Evolutionary conservation across 306 rosid species (phyloP).

Genomic region (Sphenostylis stenocarpa): DNA sequence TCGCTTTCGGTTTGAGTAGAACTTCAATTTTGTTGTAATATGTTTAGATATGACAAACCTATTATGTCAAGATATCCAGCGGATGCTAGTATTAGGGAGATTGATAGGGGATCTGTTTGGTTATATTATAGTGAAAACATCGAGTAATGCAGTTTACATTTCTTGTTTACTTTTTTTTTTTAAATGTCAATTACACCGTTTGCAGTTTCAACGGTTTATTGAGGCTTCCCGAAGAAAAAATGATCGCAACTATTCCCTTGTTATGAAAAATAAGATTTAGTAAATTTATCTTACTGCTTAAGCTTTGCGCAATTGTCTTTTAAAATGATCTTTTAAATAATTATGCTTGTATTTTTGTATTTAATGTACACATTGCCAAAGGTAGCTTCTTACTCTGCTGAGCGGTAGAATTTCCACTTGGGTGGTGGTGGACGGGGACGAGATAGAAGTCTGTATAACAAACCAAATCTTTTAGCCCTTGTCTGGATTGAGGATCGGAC

Average conservation of each 20-base stretch:
- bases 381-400: not conserved
- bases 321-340: not conserved
- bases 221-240: not conserved
- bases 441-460: too few species aligned
- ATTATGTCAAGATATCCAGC: not conserved
- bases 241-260: not conserved
- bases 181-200: not conserved
- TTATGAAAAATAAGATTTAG: not conserved
- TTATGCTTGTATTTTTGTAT: not conserved
- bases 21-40: conserved; percentile 8
- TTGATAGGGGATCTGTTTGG: not conserved
- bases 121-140: not conserved
- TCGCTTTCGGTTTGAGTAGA: not conserved
- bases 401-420: too few species aligned
- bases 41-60: not conserved
- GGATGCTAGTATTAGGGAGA: not conserved
- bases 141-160: not conserved
- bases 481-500: too few species aligned
- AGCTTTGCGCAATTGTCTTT: not conserved
- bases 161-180: not conserved
- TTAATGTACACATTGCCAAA: not conserved
- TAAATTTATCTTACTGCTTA: not conserved
- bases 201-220: not conserved
- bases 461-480: too few species aligned
- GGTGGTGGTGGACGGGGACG: too few species aligned